phyloP scores from a whole-genome alignment of 2,329 filamentous ascomycete species.

The Lasiodiplodia theobromae region DNA sequence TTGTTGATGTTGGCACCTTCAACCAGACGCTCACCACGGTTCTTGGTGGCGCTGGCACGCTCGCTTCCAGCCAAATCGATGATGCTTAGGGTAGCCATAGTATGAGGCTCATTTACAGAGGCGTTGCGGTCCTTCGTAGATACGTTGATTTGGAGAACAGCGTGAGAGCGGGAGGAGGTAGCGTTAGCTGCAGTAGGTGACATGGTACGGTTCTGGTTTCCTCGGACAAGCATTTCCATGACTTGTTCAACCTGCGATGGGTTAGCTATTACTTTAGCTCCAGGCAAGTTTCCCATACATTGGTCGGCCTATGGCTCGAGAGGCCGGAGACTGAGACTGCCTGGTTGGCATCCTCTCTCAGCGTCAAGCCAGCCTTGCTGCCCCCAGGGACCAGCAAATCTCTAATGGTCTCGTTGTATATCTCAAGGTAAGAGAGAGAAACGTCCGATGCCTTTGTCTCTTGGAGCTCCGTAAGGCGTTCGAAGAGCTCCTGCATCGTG shows the following conservation, averaged over 20 bases:
- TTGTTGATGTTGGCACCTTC: slow-evolving; percentile 99
- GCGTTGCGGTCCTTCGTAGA: slow-evolving; percentile 94
- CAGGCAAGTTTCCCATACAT: slow-evolving; percentile 61
- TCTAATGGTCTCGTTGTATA: slow-evolving; percentile 98
- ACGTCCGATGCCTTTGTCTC: slow-evolving; percentile 90
- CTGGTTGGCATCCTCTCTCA: slow-evolving; percentile 93
- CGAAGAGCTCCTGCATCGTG: slow-evolving; percentile 98
- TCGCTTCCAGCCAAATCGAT: slow-evolving; percentile 97
- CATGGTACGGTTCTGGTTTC: slow-evolving; percentile 93
- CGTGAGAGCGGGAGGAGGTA: slow-evolving; percentile 95
- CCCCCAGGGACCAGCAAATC: slow-evolving; percentile 88
- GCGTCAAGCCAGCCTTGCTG: slow-evolving; percentile 83
- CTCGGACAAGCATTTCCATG: slow-evolving; percentile 98
- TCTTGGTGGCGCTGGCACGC: slow-evolving; percentile 94
- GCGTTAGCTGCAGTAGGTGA: slow-evolving; percentile 97
- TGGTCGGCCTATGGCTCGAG: slow-evolving; percentile 87
- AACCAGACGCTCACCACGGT: slow-evolving; percentile 85
- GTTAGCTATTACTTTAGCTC: slow-evolving; percentile 35
- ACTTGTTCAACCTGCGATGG: slow-evolving; percentile 71
- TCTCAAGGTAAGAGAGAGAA: slow-evolving; percentile 93
- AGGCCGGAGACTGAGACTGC: slow-evolving; percentile 89
- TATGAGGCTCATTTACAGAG: slow-evolving; percentile 90
- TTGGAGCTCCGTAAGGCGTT: slow-evolving; percentile 86
- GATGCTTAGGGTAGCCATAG: slow-evolving; percentile 97
- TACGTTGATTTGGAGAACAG: slow-evolving; percentile 95